These are phyloP conservation scores for Arachnopeziza araneosa DNA, from an alignment of 2,329 filamentous ascomycete species.

Conservation along the genomic window DNA sequence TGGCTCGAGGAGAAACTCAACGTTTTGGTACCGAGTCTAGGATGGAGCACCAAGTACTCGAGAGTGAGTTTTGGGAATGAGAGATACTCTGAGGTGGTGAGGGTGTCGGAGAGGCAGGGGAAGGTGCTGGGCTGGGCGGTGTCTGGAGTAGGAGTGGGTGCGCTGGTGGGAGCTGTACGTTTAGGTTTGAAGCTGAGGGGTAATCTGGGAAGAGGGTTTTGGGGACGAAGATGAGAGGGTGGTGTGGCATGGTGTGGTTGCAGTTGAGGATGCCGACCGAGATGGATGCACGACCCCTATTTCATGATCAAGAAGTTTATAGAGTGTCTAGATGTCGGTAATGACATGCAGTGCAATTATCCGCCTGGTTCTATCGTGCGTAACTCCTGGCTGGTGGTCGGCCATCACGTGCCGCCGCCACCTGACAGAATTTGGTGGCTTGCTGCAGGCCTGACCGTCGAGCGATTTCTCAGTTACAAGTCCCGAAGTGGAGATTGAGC, in stretches of 20 bases:
- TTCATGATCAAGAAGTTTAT: too few species aligned
- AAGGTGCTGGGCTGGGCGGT: conserved; percentile 17
- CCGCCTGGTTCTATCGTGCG: too few species aligned
- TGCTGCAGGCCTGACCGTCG: background rate
- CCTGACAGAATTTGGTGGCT: background rate
- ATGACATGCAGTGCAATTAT: too few species aligned
- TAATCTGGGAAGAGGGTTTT: background rate
- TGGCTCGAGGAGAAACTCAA: conserved; percentile 79
- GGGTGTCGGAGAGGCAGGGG: conserved; percentile 64
- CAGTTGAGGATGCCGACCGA: too few species aligned
- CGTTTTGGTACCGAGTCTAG: conserved; percentile 67
- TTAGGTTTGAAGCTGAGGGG: background rate
- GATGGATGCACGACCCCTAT: too few species aligned
- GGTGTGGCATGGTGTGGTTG: too few species aligned
- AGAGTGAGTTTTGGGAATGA: conserved; percentile 92
- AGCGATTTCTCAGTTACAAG: background rate
- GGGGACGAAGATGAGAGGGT: background rate
- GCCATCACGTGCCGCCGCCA: background rate
- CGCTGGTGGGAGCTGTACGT: background rate
- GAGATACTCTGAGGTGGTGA: conserved; percentile 77
- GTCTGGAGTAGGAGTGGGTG: background rate
- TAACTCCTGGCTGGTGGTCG: too few species aligned
- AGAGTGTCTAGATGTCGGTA: too few species aligned
- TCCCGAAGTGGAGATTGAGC: background rate
- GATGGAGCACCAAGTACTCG: conserved; percentile 90